Evolutionary conservation across 257 asterid genomes (phyloP).

Genomic region (Phtheirospermum japonicum): DNA sequence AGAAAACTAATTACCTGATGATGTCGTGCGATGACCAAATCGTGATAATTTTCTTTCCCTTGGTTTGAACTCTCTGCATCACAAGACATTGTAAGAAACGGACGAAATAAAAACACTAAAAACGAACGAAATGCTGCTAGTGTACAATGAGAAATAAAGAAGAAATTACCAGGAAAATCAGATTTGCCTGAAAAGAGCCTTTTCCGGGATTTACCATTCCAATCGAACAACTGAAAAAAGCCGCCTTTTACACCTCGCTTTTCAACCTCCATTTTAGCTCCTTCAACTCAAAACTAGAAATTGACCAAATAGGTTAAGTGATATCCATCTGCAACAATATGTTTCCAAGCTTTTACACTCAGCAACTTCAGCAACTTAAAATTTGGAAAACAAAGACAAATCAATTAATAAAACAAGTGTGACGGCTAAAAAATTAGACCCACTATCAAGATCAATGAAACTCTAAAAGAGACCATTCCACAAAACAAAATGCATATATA

Average conservation of each 20-base stretch:
- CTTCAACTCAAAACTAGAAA: constrained; percentile 22
- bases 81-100: constrained; percentile 3
- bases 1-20: constrained; percentile 51
- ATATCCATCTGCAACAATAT: constrained; percentile 39
- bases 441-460: constrained; percentile 29
- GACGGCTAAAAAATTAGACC: constrained; percentile 18
- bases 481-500: constrained; percentile 22
- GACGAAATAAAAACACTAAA: background rate
- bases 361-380: constrained; percentile 20
- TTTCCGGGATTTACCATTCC: constrained; percentile 89
- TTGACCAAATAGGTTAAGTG: constrained; percentile 17
- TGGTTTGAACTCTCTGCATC: constrained; percentile 60
- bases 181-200: constrained; percentile 82
- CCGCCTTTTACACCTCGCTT: constrained; percentile 81
- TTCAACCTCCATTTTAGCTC: constrained; percentile 69
- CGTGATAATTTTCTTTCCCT: constrained; percentile 52
- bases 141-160: background rate
- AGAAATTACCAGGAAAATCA: constrained; percentile 60
- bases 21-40: constrained; percentile 40
- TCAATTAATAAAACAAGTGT: background rate
- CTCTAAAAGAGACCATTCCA: constrained; percentile 30
- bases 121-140: background rate
- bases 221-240: constrained; percentile 89
- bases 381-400: constrained; percentile 3
- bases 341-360: constrained; percentile 14